Base-by-base conservation (phyloP, 768 basidiomycete species). In the Termitomyces sp. region DNA sequence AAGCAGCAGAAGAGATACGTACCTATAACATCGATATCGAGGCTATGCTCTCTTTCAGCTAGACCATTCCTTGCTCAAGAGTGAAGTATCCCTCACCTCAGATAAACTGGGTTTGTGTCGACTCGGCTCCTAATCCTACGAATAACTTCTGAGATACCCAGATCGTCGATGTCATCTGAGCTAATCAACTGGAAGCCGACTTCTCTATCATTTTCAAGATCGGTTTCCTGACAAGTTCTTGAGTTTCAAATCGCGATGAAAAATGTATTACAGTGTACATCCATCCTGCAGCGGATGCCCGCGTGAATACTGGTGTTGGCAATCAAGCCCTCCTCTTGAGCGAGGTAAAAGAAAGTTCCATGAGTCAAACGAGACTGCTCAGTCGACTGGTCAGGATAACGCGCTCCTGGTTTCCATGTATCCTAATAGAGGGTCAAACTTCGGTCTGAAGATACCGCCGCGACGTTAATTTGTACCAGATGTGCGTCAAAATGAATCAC, bases 11-110 rank as follows among this genome's bases (percentile, higher is more conserved):
- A 46, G 37, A 11, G 15, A 53, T 34, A 60, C 59, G 43, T 60
- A 87, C 89, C 90, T 66, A 92, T 82, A 12, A 91, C 88, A 72
- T 94, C 92, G 31, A 93, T 94, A 71, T 93, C 92, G 54, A 92
- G 72, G 69, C 88, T 89, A 64, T 20, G 29, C 34, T 57, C 11
- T 52, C 15, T 42, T 43, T 58, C 31, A 46, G 42, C 25, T 37
- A 50, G 47, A 46, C 25, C 6, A 8, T 45, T 11, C 31, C 3
- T 48, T 12, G 46, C 38, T 50, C 49, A 57, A 31, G 14, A 53
- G 36, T 31, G 17, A 56, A 9, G 54, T 34, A 55, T 11, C 36
- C 20, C 81, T 43, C 78, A 86, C 71, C 88, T 91, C 14, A 95
- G 76, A 71, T 93, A 93, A 2, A 91, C 89, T 0, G 93, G 92